Percentiles rank a stretch among this genome's conserved stretches.
Evolutionary conservation across 176 grass and related monocot species (phyloP).

Genomic region (Saccharum officinarum): DNA sequence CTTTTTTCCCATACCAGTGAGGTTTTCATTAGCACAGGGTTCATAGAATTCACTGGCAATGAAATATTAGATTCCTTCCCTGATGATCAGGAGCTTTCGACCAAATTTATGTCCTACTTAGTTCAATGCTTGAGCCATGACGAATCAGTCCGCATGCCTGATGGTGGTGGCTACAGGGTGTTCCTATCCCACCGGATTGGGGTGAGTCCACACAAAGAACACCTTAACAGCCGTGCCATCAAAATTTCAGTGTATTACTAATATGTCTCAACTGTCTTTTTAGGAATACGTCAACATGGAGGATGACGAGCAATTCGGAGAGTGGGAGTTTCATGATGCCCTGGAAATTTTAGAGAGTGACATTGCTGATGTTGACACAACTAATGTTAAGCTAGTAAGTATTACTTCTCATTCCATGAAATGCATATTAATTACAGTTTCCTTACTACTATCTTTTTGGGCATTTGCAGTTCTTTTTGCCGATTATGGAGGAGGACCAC

Average conservation of each 20-base stretch:
- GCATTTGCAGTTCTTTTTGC: neutral
- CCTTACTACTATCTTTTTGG: neutral
- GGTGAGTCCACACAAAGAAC: neutral
- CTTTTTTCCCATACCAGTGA: neutral
- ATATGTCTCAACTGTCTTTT: neutral
- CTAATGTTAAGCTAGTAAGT: neutral
- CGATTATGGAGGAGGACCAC: neutral
- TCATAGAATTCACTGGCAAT: neutral
- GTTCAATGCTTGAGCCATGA: neutral
- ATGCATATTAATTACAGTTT: neutral
- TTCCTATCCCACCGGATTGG: neutral
- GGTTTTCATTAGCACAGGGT: neutral
- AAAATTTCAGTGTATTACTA: neutral
- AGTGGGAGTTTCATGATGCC: neutral
- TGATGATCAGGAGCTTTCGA: neutral
- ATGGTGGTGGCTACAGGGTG: neutral
- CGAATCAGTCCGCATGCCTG: neutral
- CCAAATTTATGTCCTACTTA: neutral
- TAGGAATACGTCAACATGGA: neutral
- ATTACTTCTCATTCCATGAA: neutral
- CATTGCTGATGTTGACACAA: neutral
- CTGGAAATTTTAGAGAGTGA: neutral
- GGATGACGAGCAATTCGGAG: neutral
- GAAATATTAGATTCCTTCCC: neutral
- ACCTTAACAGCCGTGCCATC: neutral